A percentile compares a stretch with the other conserved stretches of the same genome.
These are phyloP conservation scores for Heterobasidion annosum DNA, from an alignment of 1,284 basidiomycete genomes.

Conservation along the genomic window DNA sequence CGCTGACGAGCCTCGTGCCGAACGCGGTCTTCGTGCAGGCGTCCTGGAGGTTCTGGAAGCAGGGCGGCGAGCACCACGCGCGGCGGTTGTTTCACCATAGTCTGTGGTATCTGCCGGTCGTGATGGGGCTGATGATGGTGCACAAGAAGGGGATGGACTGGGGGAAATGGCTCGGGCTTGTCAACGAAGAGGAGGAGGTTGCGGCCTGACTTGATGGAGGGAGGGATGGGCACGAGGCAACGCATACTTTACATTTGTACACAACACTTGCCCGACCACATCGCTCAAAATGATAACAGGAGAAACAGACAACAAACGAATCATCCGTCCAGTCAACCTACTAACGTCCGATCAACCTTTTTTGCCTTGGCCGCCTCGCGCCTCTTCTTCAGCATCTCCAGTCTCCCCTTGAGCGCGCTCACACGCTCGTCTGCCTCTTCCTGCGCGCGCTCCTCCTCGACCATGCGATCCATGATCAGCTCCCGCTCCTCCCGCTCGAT, in stretches of 20 bases:
- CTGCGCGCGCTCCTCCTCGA: constrained; percentile 75
- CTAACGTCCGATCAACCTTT: constrained; percentile 9
- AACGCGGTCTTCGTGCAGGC: constrained; percentile 68
- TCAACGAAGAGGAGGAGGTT: constrained; percentile 6
- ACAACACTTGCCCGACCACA: neutral
- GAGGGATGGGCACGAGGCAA: neutral
- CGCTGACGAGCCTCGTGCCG: constrained; percentile 68
- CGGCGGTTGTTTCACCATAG: constrained; percentile 75
- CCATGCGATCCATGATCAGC: constrained; percentile 70
- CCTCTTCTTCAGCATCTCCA: constrained; percentile 53
- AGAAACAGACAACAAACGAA: neutral
- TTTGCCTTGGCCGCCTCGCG: constrained; percentile 33
- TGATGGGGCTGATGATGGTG: constrained; percentile 90
- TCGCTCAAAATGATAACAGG: neutral
- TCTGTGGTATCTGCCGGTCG: constrained; percentile 87
- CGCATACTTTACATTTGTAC: neutral
- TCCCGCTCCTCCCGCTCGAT: constrained; percentile 68
- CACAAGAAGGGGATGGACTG: constrained; percentile 82
- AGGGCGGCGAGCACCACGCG: constrained; percentile 75
- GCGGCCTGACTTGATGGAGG: neutral
- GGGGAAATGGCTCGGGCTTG: constrained; percentile 19
- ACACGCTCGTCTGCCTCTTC: constrained; percentile 79
- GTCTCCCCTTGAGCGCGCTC: constrained; percentile 45
- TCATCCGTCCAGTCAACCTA: neutral
- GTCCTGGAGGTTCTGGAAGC: constrained; percentile 72